Evolutionary conservation across 2,329 filamentous ascomycete genomes (phyloP).

Genomic region (Pseudocercospora macadamiae): DNA sequence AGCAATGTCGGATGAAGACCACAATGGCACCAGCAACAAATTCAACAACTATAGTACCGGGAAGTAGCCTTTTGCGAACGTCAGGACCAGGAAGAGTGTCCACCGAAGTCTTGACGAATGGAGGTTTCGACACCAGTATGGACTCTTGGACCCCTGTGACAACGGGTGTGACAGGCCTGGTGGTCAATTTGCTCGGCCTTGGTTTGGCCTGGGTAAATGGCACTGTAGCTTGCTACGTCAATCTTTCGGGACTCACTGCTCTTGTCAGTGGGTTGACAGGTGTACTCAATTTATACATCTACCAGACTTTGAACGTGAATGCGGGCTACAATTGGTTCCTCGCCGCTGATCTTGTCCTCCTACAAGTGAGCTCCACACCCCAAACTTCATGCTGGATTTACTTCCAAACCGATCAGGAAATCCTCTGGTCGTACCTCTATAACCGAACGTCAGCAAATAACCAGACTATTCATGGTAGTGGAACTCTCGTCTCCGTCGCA

Average conservation of each 20-base stretch:
- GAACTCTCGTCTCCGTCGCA: not conserved
- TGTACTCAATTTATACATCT: not conserved
- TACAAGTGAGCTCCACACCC: conserved; percentile 4
- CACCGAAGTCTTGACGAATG: not conserved
- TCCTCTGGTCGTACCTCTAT: not conserved
- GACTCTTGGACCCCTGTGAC: not conserved
- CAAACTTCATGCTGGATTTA: conserved; percentile 6
- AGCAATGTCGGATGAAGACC: not conserved
- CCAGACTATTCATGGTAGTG: conserved; percentile 5
- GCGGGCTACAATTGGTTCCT: conserved; percentile 4
- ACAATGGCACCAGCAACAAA: not conserved
- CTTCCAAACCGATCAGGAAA: conserved; percentile 9
- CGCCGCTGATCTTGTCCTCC: conserved; percentile 1
- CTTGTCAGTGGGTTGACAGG: not conserved
- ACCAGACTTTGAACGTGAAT: not conserved
- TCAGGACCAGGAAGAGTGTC: not conserved
- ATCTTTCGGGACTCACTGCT: not conserved
- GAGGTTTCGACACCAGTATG: conserved; percentile 5
- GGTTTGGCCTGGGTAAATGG: not conserved
- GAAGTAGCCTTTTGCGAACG: not conserved
- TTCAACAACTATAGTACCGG: not conserved
- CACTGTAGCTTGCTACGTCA: not conserved
- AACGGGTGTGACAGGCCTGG: not conserved
- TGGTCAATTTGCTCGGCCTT: not conserved
- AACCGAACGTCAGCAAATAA: not conserved